Base-by-base conservation (phyloP, 2,329 filamentous ascomycete species). In the Scedosporium aurantiacum region DNA sequence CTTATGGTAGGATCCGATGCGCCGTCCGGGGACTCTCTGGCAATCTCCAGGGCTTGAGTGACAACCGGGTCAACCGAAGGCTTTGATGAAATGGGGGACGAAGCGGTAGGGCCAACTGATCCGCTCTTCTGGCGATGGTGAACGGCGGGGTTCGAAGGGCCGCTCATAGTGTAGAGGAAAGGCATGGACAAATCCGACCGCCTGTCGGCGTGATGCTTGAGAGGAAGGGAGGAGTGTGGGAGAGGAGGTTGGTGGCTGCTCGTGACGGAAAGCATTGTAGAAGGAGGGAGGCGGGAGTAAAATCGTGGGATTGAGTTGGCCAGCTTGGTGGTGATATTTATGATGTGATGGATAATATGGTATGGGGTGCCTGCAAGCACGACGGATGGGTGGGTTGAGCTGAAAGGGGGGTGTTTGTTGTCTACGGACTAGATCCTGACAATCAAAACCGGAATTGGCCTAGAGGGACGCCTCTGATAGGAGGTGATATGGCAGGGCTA, bases 21-120 rank as follows among this genome's bases (percentile, higher is more conserved):
- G 62, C 84, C 87, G 63, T 87, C 85, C 63, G 87, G 82, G 69
- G 80, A 87, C 70, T 91, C 89, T 64, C 90, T 83, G 14, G 89
- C 90, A 63, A 89, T 82, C 68, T 92, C 86, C 61, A 95, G 79
- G 25, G 89, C 89, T 71, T 86, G 81, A 64, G 83, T 78, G 61
- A 91, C 82, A 60, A 73, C 75, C 64, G 76, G 67, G 58, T 65
- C 58, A 60, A 62, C 12, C 23, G 60, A 27, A n/a, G 47, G 47
- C 28, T 61, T 60, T n/a, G 56, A 50, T 6, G 47, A 10, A 7
- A 47, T 47, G 63, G 45, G 50, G 25, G 23, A 47, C 23, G 60
- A 54, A 45, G 63, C 57, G 47, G 64, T 57, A 63, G 63, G 62
- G 62, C 62, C 27, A 65, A 62, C 57, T 64, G 62, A 41, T 61